Evolutionary conservation across 371 early-diverging fungal genomes (phyloP).

Genomic region (Lichtheimia ornata): DNA sequence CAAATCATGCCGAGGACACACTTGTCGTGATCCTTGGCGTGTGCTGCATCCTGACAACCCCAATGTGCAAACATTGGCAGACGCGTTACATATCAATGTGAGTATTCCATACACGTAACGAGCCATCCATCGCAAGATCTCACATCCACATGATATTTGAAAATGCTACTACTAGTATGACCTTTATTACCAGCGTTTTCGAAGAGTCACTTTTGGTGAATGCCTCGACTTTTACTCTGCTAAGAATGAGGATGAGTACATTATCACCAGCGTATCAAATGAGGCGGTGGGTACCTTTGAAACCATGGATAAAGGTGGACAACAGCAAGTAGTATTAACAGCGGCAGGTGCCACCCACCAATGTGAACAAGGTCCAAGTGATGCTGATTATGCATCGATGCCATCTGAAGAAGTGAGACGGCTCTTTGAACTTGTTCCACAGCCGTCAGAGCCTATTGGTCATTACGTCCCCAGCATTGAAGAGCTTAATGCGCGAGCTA

Average conservation of each 20-base stretch:
- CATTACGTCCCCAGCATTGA: constrained; percentile 16
- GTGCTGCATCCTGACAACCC: constrained; percentile 42
- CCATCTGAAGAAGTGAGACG: neutral
- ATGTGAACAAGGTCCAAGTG: too few species aligned
- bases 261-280: too few species aligned
- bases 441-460: constrained; percentile 19
- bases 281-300: too few species aligned
- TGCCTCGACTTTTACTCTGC: constrained; percentile 28
- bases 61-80: constrained; percentile 27
- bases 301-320: too few species aligned
- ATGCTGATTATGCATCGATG: too few species aligned
- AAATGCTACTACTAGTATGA: constrained; percentile 24
- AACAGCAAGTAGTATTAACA: too few species aligned
- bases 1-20: constrained; percentile 55
- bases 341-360: too few species aligned
- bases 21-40: constrained; percentile 65
- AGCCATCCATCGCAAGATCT: too few species aligned
- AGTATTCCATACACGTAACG: neutral
- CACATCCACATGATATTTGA: neutral
- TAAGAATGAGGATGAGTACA: neutral
- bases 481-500: constrained; percentile 25
- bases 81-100: constrained; percentile 36
- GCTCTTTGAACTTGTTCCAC: constrained; percentile 27
- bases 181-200: constrained; percentile 26
- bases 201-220: constrained; percentile 31